A percentile compares a stretch with the other conserved stretches of the same genome.
These are phyloP conservation scores for Dillenia turbinata DNA, from an alignment of 164 flowering plant genomes.

Conservation along the genomic window DNA sequence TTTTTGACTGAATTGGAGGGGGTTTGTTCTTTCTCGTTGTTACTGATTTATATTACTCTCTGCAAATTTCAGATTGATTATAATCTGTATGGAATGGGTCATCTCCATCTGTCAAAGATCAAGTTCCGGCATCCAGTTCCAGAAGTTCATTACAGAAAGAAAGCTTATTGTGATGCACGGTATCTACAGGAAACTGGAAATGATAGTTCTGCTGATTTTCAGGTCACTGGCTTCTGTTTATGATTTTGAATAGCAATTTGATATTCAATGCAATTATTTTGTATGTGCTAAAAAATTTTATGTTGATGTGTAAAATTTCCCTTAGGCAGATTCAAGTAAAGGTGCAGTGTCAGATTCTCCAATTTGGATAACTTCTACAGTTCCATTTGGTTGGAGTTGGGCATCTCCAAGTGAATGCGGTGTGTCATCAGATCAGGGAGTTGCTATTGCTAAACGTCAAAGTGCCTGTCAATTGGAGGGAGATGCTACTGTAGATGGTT, in stretches of 20 bases:
- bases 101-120: slow-evolving; percentile 71
- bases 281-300: neutral
- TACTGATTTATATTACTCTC: too few relatives aligned
- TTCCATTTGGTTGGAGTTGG: slow-evolving; percentile 81
- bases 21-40: neutral
- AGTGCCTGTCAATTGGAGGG: slow-evolving; percentile 91
- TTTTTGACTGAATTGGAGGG: slow-evolving; percentile 2
- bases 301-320: slow-evolving; percentile 18
- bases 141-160: slow-evolving; percentile 25
- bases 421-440: slow-evolving; percentile 23
- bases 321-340: slow-evolving; percentile 59
- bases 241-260: neutral
- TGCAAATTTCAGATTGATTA: slow-evolving; percentile 66
- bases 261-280: too few relatives aligned
- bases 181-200: slow-evolving; percentile 13
- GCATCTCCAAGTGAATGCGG: slow-evolving; percentile 27
- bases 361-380: slow-evolving; percentile 72
- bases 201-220: slow-evolving; percentile 21
- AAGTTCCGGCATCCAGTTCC: slow-evolving; percentile 87
- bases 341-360: slow-evolving; percentile 24
- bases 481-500: slow-evolving; percentile 83
- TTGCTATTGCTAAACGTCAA: slow-evolving; percentile 41
- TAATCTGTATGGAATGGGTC: slow-evolving; percentile 97
- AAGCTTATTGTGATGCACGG: slow-evolving; percentile 13
- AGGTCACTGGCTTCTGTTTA: slow-evolving; percentile 31